Evolutionary conservation across 129 eudicot genomes (phyloP), one percentile per base, ranked within the genome.

Genomic region (Chrysanthemum makinoi): DNA sequence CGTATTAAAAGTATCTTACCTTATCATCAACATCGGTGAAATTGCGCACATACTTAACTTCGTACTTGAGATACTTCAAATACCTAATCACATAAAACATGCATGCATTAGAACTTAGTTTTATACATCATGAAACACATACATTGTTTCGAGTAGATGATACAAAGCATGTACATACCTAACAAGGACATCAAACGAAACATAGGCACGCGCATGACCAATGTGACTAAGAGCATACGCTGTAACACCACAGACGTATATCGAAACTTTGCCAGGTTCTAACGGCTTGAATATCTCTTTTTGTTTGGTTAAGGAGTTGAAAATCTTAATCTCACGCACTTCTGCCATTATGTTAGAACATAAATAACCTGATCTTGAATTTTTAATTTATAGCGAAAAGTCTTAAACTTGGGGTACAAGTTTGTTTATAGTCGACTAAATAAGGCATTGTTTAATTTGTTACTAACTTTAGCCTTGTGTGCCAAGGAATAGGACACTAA

Each of bases 1-100:
- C 30, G 30, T 28, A 28, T 2, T 0, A 28, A 28, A 28, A 28
- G 30, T 28, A 28, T 84, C 86, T 84, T 65, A 89, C 96, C 95
- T 88, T 92, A 80, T 92, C 98, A 74, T 88, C 98, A 18, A 92
- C 91, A 15, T 92, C 98, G 19, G 96, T 92, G 83, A 92, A 92
- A 70, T 86, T 88, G 62, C 95, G 87, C 48, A 92, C 98, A 70
- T 88, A 88, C 2, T 64, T 82, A 48, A 92, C 96, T 72, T 89
- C 95, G 73, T 89, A 92, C 46, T 96, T 96, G 85, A 92, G 66
- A 68, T 85, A 79, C 72, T 67, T 82, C 65, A 91, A 77, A 63
- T 84, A 88, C 81, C 97, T 91, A 72, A 75, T 66, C 18, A n/a
- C 66, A 19, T 19, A 72, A 50, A 65, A 20, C 54, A 65, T 16